These are phyloP conservation scores for Somion occarium DNA, from an alignment of 1,284 basidiomycete species.

Conservation along the genomic window DNA sequence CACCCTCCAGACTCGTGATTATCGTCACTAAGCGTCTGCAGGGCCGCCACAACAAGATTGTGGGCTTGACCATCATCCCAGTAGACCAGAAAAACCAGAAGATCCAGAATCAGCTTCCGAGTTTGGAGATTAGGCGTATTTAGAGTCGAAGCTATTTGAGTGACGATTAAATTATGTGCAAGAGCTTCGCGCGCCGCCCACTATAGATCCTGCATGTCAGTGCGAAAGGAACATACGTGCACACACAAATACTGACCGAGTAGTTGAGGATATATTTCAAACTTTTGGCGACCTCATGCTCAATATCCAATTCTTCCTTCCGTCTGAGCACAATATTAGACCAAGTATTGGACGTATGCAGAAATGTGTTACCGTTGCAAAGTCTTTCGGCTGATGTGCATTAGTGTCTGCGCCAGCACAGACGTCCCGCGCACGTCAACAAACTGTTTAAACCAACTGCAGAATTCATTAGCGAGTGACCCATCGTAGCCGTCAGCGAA, in stretches of 20 bases:
- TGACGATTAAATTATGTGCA: conserved; percentile 73
- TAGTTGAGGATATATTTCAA: conserved; percentile 83
- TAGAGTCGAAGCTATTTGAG: conserved; percentile 81
- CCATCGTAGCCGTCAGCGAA: no score
- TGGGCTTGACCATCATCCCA: conserved; percentile 46
- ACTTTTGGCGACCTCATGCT: conserved; percentile 90
- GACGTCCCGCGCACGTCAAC: conserved; percentile 78
- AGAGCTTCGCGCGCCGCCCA: conserved; percentile 76
- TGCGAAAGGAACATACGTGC: neutral
- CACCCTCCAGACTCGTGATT: conserved; percentile 54
- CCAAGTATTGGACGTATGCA: neutral
- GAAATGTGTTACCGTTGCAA: conserved; percentile 43
- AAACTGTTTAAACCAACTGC: conserved; percentile 82
- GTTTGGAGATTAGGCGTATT: conserved; percentile 82
- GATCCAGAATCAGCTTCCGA: conserved; percentile 78
- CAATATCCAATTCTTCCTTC: conserved; percentile 67
- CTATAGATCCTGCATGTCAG: conserved; percentile 31
- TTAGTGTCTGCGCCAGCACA: conserved; percentile 79
- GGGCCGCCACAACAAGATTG: conserved; percentile 53
- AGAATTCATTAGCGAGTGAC: conserved; percentile 2
- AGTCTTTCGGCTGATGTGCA: conserved; percentile 69
- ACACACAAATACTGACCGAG: conserved; percentile 40
- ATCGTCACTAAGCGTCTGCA: conserved; percentile 61
- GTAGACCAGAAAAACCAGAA: conserved; percentile 65
- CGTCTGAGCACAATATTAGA: conserved; percentile 35